phyloP scores from a whole-genome alignment of 257 asterid species.

The Coffea canephora region DNA sequence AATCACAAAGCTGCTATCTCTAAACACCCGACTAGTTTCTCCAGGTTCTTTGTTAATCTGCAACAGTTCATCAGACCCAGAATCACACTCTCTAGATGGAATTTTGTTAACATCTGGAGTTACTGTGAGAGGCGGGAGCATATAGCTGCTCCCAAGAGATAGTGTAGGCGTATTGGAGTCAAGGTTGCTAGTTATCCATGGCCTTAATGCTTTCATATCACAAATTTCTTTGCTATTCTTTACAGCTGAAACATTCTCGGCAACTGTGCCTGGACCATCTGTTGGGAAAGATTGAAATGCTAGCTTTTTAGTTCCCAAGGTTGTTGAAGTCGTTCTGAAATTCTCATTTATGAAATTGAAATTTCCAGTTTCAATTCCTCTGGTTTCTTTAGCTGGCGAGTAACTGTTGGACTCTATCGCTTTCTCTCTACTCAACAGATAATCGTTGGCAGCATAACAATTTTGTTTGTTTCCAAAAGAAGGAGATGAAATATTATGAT shows the following conservation, averaged over 20 bases:
- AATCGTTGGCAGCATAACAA: slow-evolving; percentile 16
- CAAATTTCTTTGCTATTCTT: slow-evolving; percentile 17
- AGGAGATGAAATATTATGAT: slow-evolving; percentile 15
- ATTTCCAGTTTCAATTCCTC: slow-evolving; percentile 18
- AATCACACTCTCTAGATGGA: slow-evolving; percentile 9
- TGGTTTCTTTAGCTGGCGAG: slow-evolving; percentile 24
- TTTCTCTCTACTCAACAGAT: slow-evolving; percentile 15
- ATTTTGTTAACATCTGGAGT: slow-evolving; percentile 15
- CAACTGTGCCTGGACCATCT: not conserved
- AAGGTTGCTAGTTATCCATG: slow-evolving; percentile 9
- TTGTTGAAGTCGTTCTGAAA: slow-evolving; percentile 22
- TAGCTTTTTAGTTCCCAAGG: slow-evolving; percentile 25
- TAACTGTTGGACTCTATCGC: slow-evolving; percentile 21
- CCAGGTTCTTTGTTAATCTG: slow-evolving; percentile 28
- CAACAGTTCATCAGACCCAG: slow-evolving; percentile 29
- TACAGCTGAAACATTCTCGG: slow-evolving; percentile 14
- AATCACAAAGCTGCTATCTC: slow-evolving; percentile 18
- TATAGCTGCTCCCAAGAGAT: slow-evolving; percentile 10
- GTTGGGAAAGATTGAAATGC: slow-evolving; percentile 7
- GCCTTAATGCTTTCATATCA: slow-evolving; percentile 20
- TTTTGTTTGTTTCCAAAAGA: slow-evolving; percentile 27
- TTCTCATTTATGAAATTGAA: slow-evolving; percentile 19
- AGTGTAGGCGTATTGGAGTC: slow-evolving; percentile 13
- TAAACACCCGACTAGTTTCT: slow-evolving; percentile 32
- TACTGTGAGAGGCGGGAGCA: slow-evolving; percentile 21